phyloP scores from a whole-genome alignment of 495 filamentous ascomycete species.

The Xylaria acuta region DNA sequence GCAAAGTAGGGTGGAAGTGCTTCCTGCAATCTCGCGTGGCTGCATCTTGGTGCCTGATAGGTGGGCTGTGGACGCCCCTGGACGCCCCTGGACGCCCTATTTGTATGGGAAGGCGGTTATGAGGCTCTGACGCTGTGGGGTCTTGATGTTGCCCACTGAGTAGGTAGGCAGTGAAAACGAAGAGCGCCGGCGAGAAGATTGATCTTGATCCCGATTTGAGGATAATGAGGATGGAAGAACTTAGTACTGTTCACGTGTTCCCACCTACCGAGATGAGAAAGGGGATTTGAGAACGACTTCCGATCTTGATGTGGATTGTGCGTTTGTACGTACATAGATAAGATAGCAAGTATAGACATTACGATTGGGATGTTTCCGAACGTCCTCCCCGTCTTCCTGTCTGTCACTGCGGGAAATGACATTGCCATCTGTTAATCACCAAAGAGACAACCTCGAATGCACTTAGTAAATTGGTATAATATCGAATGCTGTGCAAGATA shows the following conservation, averaged over 20 bases:
- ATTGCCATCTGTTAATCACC: not conserved
- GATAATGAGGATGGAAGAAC: not conserved
- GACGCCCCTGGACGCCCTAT: constrained; percentile 21
- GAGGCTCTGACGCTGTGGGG: not conserved
- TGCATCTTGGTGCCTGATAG: not conserved
- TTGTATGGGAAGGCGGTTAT: constrained; percentile 11
- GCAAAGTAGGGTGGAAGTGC: constrained; percentile 31
- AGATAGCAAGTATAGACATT: not conserved
- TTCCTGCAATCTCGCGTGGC: not conserved
- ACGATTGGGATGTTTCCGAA: too few relatives aligned
- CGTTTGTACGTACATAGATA: not conserved
- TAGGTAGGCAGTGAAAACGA: not conserved
- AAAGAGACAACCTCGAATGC: not conserved
- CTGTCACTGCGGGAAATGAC: not conserved
- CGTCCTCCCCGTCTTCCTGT: not conserved
- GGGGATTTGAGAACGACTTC: not conserved
- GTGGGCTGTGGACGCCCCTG: constrained; percentile 10
- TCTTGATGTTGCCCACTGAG: not conserved
- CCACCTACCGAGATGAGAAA: not conserved
- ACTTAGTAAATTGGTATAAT: not conserved
- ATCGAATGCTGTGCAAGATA: not conserved
- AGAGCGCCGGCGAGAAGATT: too few relatives aligned
- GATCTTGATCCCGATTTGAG: not conserved
- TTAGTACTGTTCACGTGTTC: too few relatives aligned
- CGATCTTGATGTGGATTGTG: not conserved